phyloP scores from a whole-genome alignment of 495 filamentous ascomycete genomes.

The Melanomma pulvis-pyrius region DNA sequence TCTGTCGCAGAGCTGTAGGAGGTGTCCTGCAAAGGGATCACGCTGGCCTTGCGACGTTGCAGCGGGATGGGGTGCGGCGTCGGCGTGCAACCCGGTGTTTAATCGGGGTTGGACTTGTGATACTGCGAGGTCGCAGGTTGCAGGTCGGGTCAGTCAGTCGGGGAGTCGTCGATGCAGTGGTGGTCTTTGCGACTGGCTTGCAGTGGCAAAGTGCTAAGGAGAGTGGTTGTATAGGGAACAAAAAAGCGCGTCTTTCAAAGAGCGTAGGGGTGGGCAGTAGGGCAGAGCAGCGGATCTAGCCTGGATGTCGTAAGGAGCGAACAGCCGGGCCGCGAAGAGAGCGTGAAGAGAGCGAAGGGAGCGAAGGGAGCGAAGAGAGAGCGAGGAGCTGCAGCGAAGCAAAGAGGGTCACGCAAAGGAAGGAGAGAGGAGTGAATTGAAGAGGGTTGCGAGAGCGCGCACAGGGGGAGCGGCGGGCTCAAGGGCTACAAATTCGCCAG shows the following conservation, averaged over 20 bases:
- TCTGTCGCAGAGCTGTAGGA: constrained; percentile 16
- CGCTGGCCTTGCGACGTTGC: constrained; percentile 14
- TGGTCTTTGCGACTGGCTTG: constrained; percentile 18
- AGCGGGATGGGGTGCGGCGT: constrained; percentile 20
- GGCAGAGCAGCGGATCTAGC: constrained; percentile 8
- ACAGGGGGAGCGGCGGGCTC: neutral
- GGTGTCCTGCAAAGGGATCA: constrained; percentile 15
- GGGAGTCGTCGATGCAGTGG: neutral
- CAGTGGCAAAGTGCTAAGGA: constrained; percentile 21
- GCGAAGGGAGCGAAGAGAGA: constrained; percentile 42
- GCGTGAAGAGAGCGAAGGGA: constrained; percentile 47
- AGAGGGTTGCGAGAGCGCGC: constrained; percentile 9
- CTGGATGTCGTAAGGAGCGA: constrained; percentile 47
- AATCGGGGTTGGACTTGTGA: constrained; percentile 20
- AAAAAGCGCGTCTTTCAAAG: constrained; percentile 38
- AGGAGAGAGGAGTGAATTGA: neutral
- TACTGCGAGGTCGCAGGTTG: neutral
- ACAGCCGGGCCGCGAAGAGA: constrained; percentile 45
- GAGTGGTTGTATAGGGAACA: neutral
- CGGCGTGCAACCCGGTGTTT: constrained; percentile 21
- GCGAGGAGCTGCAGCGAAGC: constrained; percentile 39
- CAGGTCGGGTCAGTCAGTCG: neutral
- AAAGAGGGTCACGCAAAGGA: constrained; percentile 18
- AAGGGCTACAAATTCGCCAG: no score
- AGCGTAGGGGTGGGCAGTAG: constrained; percentile 16